Percentiles rank a stretch among this genome's conserved stretches.
phyloP scores from a whole-genome alignment of 371 early-diverging fungal genomes.

The Haplosporangium sp. region DNA sequence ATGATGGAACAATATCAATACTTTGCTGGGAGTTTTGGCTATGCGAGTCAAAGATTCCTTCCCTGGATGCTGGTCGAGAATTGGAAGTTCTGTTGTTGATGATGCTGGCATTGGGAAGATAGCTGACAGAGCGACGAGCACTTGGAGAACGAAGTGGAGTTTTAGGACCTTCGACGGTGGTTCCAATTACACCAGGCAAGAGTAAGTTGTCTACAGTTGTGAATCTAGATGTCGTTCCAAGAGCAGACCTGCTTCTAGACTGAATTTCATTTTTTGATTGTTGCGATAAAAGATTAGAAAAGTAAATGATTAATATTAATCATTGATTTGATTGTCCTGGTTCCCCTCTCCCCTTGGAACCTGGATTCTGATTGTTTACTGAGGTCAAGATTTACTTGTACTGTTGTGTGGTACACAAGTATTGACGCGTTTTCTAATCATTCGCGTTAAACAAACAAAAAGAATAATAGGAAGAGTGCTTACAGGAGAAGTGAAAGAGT shows the following conservation, averaged over 20 bases:
- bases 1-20: background rate
- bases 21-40: constrained; percentile 4
- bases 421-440: background rate
- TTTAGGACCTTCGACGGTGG: constrained; percentile 46
- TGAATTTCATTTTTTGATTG: background rate
- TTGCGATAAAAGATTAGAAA: background rate
- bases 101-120: background rate
- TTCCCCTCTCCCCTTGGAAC: background rate
- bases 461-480: background rate
- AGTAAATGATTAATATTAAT: background rate
- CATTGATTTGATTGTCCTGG: too few relatives aligned
- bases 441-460: background rate
- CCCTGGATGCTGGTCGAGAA: background rate
- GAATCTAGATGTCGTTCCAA: constrained; percentile 1
- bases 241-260: constrained; percentile 13
- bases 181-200: constrained; percentile 44
- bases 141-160: constrained; percentile 30
- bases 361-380: background rate
- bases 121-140: constrained; percentile 3
- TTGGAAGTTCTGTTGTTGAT: background rate
- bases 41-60: background rate
- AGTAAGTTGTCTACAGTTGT: constrained; percentile 39
- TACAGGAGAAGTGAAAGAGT: background rate
- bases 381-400: background rate
- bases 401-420: background rate